phyloP scores from a whole-genome alignment of 306 rosid species.

The Corylus americana region DNA sequence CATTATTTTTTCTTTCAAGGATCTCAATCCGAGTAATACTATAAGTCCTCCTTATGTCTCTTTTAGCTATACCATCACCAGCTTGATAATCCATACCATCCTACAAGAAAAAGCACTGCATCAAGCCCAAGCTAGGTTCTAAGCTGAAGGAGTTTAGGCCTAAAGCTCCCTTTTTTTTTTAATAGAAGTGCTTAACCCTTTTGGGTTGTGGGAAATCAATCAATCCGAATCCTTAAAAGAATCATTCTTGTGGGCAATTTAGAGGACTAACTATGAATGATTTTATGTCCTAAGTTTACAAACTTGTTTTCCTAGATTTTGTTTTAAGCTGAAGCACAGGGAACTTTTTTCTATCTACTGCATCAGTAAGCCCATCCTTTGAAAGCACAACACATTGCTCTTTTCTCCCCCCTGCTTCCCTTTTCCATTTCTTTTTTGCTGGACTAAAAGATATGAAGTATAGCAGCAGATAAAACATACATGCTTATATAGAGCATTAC shows the following conservation, averaged over 20 bases:
- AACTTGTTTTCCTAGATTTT: background rate
- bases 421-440: background rate
- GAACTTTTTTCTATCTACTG: background rate
- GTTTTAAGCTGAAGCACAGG: background rate
- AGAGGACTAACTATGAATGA: background rate
- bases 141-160: no score
- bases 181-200: no score
- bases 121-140: no score
- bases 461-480: background rate
- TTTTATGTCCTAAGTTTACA: background rate
- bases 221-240: background rate
- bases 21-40: no score
- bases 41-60: no score
- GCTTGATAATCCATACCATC: no score
- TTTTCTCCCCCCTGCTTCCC: background rate
- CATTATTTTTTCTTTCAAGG: no score
- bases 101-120: no score
- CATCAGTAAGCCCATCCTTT: background rate
- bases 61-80: no score
- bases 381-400: background rate
- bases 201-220: background rate
- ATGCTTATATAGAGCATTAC: background rate
- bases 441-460: background rate
- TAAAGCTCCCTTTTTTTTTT: no score
- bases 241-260: background rate